These are phyloP conservation scores for Cordyceps pruinosa DNA, from an alignment of 2,329 filamentous ascomycete species.

Conservation along the genomic window DNA sequence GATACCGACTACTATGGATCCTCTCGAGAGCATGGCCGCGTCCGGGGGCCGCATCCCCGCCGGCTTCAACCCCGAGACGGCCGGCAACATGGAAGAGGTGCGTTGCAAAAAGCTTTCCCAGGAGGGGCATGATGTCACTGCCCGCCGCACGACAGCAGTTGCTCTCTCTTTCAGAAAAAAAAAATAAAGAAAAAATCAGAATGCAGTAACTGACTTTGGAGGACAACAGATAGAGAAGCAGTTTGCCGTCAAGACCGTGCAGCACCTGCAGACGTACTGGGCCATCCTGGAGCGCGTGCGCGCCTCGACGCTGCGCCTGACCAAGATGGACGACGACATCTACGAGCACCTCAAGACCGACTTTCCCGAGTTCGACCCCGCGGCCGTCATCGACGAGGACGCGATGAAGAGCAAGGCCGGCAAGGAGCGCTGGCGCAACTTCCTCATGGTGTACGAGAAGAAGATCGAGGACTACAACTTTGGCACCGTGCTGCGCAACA, in stretches of 20 bases:
- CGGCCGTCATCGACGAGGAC: slow-evolving; percentile 76
- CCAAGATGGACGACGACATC: slow-evolving; percentile 93
- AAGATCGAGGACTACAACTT: slow-evolving; percentile 97
- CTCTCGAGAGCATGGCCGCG: slow-evolving; percentile 31
- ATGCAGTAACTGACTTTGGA: too few species aligned
- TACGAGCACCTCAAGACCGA: slow-evolving; percentile 78
- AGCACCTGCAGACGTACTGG: slow-evolving; percentile 98
- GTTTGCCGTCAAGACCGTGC: slow-evolving; percentile 94
- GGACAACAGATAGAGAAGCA: slow-evolving; percentile 96
- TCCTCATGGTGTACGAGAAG: slow-evolving; percentile 91
- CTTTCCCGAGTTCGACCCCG: slow-evolving; percentile 89
- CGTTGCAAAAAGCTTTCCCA: not conserved
- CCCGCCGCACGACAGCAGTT: not conserved
- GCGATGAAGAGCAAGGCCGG: slow-evolving; percentile 96
- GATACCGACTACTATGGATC: slow-evolving; percentile 27
- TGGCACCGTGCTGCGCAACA: slow-evolving; percentile 81
- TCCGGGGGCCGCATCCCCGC: slow-evolving; percentile 35
- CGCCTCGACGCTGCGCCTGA: slow-evolving; percentile 83
- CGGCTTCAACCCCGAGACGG: slow-evolving; percentile 53
- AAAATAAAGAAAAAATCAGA: not conserved
- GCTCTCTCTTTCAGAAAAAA: not conserved
- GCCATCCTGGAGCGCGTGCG: slow-evolving; percentile 83
- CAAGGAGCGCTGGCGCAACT: slow-evolving; percentile 91
- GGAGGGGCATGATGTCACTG: slow-evolving; percentile 8
- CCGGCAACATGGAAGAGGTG: slow-evolving; percentile 49